Evolutionary conservation across 768 basidiomycete species (phyloP), one percentile per base, ranked within the genome.

Genomic region (Mycena olivaceomarginata): DNA sequence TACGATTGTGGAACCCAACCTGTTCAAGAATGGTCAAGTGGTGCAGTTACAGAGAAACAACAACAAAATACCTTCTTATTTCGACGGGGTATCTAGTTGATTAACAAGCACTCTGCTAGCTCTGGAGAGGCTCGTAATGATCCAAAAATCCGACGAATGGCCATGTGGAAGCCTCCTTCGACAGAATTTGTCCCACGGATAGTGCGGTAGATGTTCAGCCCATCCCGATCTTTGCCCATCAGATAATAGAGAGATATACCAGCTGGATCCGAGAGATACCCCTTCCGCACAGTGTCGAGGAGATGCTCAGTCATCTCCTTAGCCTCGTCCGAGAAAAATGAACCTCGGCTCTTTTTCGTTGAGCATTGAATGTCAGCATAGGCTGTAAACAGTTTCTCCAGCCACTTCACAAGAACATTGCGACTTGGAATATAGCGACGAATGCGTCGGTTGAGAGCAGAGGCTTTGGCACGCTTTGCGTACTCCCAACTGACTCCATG

Each of bases 211-310:
- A 78, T 2, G 1, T 70, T 67, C 6, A 83, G 72, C n/a, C 78
- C 79, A 74, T 80, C 46, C 1, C 46, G n/a, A 57, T 83, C 82
- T 2, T 11, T 67, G 5, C 79, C 77, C 20, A 76, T 43, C 4
- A 60, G 2, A 25, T 66, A 68, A 16, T 80, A 79, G 0, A 83
- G 68, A 12, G 57, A 13, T 13, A 81, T 53, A 20, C 73, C 70
- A 22, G 68, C 62, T 0, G 80, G 77, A 73, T 82, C 82, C 2
- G 82, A 82, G 20, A 80, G 65, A 41, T 79, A 79, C 0, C 82
- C 82, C 1, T 59, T 57, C n/a, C 15, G 56, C 22, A 62, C 69
- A 12, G 57, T 59, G 6, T 69, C 57, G 16, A 70, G 69, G 10
- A 69, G 53, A 22, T 59, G 67, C 25, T 57, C 5, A 12, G 13